These are phyloP conservation scores for Colletotrichum shisoi DNA, from an alignment of 2,329 filamentous ascomycete genomes.

Conservation along the genomic window DNA sequence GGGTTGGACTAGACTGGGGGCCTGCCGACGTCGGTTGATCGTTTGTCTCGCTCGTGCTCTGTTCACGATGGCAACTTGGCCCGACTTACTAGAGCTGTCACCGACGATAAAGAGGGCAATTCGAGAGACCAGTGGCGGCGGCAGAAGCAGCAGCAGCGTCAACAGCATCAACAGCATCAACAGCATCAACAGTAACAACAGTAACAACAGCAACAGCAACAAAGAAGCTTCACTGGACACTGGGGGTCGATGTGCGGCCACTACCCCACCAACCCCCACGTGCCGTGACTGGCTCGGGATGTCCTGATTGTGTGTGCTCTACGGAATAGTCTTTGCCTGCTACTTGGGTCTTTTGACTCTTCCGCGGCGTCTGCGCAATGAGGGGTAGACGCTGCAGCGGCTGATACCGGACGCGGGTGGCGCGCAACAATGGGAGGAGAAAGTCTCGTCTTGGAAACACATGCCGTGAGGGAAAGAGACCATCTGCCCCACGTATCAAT, in stretches of 20 bases:
- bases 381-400: constrained; percentile 11
- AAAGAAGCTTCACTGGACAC: background rate
- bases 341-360: background rate
- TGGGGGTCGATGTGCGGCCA: background rate
- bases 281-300: background rate
- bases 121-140: background rate
- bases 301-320: too few species aligned
- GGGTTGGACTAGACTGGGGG: background rate
- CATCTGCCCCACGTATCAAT: constrained; percentile 3
- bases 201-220: background rate
- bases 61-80: background rate
- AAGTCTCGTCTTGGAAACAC: constrained; percentile 3
- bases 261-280: constrained; percentile 13
- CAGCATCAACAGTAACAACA: background rate
- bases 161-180: background rate
- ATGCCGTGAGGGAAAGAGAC: constrained; percentile 4
- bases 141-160: background rate
- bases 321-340: background rate
- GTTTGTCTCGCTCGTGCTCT: constrained; percentile 9
- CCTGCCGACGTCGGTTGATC: background rate
- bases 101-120: constrained; percentile 15
- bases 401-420: constrained; percentile 2
- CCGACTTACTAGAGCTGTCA: background rate
- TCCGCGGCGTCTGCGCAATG: background rate
- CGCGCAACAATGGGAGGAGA: background rate